A percentile compares a stretch with the other conserved stretches of the same genome.
Conservation (phyloP, 495 filamentous ascomycete genomes). For the Aspergillus conjunctus region DNA sequence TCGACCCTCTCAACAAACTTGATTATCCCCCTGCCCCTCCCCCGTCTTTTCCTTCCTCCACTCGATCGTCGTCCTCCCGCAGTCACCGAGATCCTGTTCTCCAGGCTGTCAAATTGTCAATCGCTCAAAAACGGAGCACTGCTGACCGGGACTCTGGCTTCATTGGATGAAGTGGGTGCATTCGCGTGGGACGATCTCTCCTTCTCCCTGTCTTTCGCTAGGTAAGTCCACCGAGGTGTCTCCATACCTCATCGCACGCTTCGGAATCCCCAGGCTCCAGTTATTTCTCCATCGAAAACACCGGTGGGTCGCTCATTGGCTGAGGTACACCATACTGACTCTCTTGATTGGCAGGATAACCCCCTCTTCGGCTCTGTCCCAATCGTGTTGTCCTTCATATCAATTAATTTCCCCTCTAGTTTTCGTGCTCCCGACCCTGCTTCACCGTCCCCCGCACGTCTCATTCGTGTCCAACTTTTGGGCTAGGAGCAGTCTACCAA, state of each 20-base stretch:
- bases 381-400: background rate
- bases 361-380: background rate
- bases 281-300: background rate
- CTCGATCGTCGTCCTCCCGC: background rate
- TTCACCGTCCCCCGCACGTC: background rate
- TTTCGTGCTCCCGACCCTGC: conserved; percentile 10
- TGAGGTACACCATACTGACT: too few species aligned
- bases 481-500: too few species aligned
- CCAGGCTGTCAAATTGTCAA: conserved; percentile 14
- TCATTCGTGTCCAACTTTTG: too few species aligned
- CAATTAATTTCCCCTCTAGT: background rate
- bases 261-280: conserved; percentile 7
- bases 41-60: conserved; percentile 2
- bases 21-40: background rate
- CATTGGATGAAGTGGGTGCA: conserved; percentile 16
- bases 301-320: background rate
- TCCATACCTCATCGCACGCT: conserved; percentile 6
- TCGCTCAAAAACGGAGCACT: conserved; percentile 14
- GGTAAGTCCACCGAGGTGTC: conserved; percentile 16
- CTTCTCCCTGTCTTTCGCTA: conserved; percentile 11
- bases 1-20: background rate
- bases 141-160: conserved; percentile 16
- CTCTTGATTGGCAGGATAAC: too few species aligned
- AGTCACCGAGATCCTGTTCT: conserved; percentile 6
- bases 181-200: conserved; percentile 23